Conservation (phyloP, 129 eudicot species). For the Pittosporum tobira region DNA sequence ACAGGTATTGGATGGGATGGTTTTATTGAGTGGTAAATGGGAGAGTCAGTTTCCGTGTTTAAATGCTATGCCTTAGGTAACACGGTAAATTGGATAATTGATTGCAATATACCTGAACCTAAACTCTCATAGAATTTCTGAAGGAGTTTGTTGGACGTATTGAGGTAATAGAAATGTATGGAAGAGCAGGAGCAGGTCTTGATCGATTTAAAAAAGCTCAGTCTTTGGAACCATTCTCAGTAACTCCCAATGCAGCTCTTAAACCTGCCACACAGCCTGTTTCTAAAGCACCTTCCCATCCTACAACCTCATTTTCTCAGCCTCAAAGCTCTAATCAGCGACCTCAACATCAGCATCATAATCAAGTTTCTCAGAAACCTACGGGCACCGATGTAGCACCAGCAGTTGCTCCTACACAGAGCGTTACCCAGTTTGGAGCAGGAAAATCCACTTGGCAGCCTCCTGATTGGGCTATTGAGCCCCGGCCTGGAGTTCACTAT, state of each 20-base stretch:
- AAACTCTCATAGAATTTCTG: not conserved
- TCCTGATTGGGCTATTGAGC: constrained; percentile 99
- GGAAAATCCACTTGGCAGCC: constrained; percentile 92
- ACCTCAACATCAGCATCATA: constrained; percentile 21
- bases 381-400: constrained; percentile 23
- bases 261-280: constrained; percentile 24
- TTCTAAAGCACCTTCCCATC: constrained; percentile 13
- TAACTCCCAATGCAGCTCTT: constrained; percentile 36
- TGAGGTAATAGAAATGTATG: constrained; percentile 42
- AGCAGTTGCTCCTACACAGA: constrained; percentile 21
- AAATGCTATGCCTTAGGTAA: not conserved
- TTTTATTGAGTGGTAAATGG: not conserved
- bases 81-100: not conserved
- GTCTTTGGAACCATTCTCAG: constrained; percentile 68
- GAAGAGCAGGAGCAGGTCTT: constrained; percentile 83
- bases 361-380: constrained; percentile 27
- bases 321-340: constrained; percentile 27
- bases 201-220: constrained; percentile 94
- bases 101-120: not conserved
- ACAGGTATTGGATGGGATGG: constrained; percentile 9
- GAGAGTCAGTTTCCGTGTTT: not conserved
- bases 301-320: constrained; percentile 23
- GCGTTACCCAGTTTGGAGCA: constrained; percentile 77
- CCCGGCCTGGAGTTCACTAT: constrained; percentile 74
- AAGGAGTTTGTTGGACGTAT: constrained; percentile 6